These are phyloP conservation scores for Hemileccinum rubropunctum DNA, from an alignment of 768 basidiomycete genomes.

Conservation along the genomic window DNA sequence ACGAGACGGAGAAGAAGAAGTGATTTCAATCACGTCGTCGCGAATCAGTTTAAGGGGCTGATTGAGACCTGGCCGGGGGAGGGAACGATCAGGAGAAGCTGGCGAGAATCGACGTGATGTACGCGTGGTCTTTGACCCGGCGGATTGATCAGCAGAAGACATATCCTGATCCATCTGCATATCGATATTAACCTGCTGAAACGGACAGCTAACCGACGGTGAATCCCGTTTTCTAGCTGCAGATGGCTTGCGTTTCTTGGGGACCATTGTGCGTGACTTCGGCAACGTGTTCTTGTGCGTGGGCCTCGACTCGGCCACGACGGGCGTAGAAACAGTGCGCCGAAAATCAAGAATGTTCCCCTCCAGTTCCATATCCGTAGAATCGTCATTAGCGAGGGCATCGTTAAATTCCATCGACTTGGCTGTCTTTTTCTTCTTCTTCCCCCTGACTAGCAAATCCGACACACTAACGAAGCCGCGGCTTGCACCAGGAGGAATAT, in stretches of 20 bases:
- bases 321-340: constrained; percentile 51
- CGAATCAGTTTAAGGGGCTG: constrained; percentile 23
- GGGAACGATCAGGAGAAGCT: constrained; percentile 15
- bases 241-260: constrained; percentile 20
- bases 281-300: constrained; percentile 40
- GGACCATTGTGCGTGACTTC: constrained; percentile 43
- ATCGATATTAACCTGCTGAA: constrained; percentile 46
- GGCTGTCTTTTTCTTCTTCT: constrained; percentile 47
- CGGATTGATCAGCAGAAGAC: constrained; percentile 10
- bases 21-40: constrained; percentile 31
- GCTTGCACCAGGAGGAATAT: constrained; percentile 71
- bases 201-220: constrained; percentile 41
- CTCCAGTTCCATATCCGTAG: constrained; percentile 65
- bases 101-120: constrained; percentile 8
- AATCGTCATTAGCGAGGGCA: constrained; percentile 57
- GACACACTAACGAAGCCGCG: constrained; percentile 71
- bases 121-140: constrained; percentile 1
- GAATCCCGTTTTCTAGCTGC: constrained; percentile 25
- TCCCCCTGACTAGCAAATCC: constrained; percentile 56
- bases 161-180: constrained; percentile 51
- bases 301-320: constrained; percentile 27
- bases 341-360: constrained; percentile 48
- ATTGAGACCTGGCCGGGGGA: not conserved
- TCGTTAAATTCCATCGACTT: constrained; percentile 46
- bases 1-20: constrained; percentile 28